Base-by-base conservation (phyloP, 345 rosid genomes). In the Stellera chamaejasme region DNA sequence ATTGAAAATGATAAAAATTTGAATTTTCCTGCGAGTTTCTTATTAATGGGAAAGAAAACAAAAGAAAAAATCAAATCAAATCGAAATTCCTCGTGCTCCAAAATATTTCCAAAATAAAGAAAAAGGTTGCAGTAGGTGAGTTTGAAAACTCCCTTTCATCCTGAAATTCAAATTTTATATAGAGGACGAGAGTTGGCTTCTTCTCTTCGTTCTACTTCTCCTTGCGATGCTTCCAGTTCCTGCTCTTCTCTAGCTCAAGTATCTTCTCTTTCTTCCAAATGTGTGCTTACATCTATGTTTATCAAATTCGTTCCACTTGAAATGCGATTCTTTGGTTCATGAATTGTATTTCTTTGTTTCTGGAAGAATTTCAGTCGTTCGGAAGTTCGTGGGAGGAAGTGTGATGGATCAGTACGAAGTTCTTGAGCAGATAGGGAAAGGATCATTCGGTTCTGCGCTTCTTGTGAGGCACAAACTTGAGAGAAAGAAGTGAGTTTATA, bases 381-480 rank as follows among this genome's bases (percentile, higher is more conserved):
- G 12, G 2, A 23, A 41, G n/a, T 25, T 41, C 23, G n/a, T 19
- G 25, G 45, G 56, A 27, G 28, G 41, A 55, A 13, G 50, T 44
- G 39, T 43, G 16, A 89, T 93, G 99, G 99, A 93, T 72, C 83
- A 88, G 58, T 93, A 93, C 52, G 97, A 93, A 69, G 76, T 89
- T 55, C 71, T 93, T 16, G 94, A 87, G 79, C 96, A 86, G 77
- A 84, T 93, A 48, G 97, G 99, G 41, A 93, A 87, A 75, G 96
- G 99, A 6, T 93, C 96, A 39, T 89, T 93, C 63, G 97, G 97
- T 62, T 87, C 99, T 56, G 99, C 99, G 64, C 91, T 86, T 79
- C 97, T 93, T 45, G 97, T 93, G 54, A 78, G 86, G 79, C 99
- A 93, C 76, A 93, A 79, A 71, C 97, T 84, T 72, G 99, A 93